Conservation (phyloP, 1,284 basidiomycete genomes). For the Rhodotorula sp. region DNA sequence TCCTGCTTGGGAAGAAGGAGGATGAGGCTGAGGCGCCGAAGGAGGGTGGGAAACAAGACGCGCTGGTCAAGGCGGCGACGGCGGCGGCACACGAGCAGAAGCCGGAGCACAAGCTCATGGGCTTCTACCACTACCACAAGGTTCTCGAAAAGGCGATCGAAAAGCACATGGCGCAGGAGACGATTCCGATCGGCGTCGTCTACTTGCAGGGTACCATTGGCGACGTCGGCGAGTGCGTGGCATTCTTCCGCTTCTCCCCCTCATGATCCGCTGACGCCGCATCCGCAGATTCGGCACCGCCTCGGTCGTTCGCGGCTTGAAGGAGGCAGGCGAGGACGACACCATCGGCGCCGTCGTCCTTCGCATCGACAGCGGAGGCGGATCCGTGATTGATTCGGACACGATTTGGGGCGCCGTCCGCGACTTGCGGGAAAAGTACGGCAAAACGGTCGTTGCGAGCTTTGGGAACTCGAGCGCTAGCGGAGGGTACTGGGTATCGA, state of each 20-base stretch:
- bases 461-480: constrained; percentile 51
- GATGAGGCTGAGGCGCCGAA: background rate
- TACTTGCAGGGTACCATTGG: constrained; percentile 50
- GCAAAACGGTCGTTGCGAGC: constrained; percentile 51
- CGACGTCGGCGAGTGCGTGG: constrained; percentile 36
- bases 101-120: constrained; percentile 28
- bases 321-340: constrained; percentile 50
- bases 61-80: background rate
- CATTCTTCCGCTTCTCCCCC: background rate
- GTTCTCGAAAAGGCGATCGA: constrained; percentile 42
- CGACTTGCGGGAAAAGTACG: constrained; percentile 46
- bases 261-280: background rate
- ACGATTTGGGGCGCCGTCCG: constrained; percentile 51
- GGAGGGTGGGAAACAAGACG: background rate
- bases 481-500: constrained; percentile 50
- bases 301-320: constrained; percentile 49
- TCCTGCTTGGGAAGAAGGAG: constrained; percentile 22
- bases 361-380: constrained; percentile 52
- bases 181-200: constrained; percentile 50
- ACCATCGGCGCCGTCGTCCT: constrained; percentile 50
- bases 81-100: too few species aligned
- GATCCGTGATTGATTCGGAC: constrained; percentile 51
- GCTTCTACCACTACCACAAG: constrained; percentile 46
- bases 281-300: constrained; percentile 43
- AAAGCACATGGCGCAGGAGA: constrained; percentile 41